Evolutionary conservation across 805 yeast genomes (phyloP), one percentile per base, ranked within the genome.

Genomic region (Monosporozyma aquatica): DNA sequence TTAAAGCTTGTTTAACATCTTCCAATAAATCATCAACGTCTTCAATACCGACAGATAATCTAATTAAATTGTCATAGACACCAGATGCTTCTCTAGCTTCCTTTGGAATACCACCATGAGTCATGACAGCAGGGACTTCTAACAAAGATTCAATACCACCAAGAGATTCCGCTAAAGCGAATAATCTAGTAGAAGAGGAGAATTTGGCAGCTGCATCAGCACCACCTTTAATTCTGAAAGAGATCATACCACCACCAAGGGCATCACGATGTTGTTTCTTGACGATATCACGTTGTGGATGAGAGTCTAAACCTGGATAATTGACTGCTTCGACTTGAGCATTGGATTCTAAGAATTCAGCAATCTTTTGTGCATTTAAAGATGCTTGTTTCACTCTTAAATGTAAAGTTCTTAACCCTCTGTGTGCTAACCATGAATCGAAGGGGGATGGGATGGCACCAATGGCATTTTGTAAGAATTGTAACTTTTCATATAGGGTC

Each of bases 401-500:
- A 58, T 84, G 92, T 58, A 85, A 71, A 33, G 95, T 86, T 73
- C 83, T 86, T 59, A 86, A 72, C 59, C 95, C 95, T 63, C 95
- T 75, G 72, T 85, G 95, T 43, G 94, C 89, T 63, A 85, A 78
- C 95, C 95, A 86, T 33, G 87, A 75, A 67, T 87, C 95, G 62
- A 86, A 87, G 42, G 95, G 85, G 17, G 94, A 83, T 50, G 95
- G 94, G 49, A 86, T 75, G 22, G 94, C 87, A 48, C 95, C 95
- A 55, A 83, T 70, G 50, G 95, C 94, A 56, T 85, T 85, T 66
- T 86, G 95, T 64, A 85, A 71, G 70, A 83, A 85, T 47, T 83
- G 72, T 65, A 80, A 72, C 56, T 71, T 69, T 53, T 78, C 78
- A 66, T 76, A 76, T 54, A 82, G 66, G 40, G 58, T 69, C 43